A percentile compares a stretch with the other conserved stretches of the same genome.
Conservation (phyloP, 768 basidiomycete genomes). For the Tubosaeta sp. region DNA sequence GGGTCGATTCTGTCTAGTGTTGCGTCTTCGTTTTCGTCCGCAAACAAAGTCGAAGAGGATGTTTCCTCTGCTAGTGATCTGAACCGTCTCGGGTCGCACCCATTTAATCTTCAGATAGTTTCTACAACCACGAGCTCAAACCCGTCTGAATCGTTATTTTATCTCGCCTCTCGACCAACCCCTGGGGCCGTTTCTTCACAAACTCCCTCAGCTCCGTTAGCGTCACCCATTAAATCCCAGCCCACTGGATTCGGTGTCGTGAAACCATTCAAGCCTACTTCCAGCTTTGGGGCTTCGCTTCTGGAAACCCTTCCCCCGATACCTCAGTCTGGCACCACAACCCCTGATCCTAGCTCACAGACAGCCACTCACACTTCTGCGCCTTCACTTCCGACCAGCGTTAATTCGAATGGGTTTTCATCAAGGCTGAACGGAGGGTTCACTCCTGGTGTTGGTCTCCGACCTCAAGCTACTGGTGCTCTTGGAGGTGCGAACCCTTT, state of each 20-base stretch:
- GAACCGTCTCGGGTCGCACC: conserved; percentile 15
- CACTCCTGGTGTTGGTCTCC: conserved; percentile 43
- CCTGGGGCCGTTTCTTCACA: conserved; percentile 36
- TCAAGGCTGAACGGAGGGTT: conserved; percentile 15
- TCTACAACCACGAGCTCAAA: conserved; percentile 39
- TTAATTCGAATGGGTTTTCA: conserved; percentile 9
- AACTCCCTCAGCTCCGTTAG: conserved; percentile 32
- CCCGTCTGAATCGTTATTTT: conserved; percentile 46
- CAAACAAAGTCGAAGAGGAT: conserved; percentile 29
- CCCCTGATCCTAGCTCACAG: conserved; percentile 35
- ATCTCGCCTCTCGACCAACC: conserved; percentile 48
- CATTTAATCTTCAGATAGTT: conserved; percentile 30
- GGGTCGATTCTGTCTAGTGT: conserved; percentile 61
- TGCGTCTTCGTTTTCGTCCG: conserved; percentile 67
- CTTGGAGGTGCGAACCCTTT: conserved; percentile 57
- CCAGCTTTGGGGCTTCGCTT: conserved; percentile 73
- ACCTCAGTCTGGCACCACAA: conserved; percentile 50
- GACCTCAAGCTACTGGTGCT: conserved; percentile 59
- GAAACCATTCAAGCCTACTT: conserved; percentile 80
- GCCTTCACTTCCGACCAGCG: conserved; percentile 25
- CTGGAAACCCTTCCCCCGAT: conserved; percentile 73
- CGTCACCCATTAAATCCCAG: conserved; percentile 38
- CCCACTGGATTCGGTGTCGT: conserved; percentile 53
- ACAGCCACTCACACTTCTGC: conserved; percentile 10
- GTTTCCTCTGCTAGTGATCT: not conserved